Conservation (phyloP, 139 green algal genomes). For the Astrephomene gubernaculifera region DNA sequence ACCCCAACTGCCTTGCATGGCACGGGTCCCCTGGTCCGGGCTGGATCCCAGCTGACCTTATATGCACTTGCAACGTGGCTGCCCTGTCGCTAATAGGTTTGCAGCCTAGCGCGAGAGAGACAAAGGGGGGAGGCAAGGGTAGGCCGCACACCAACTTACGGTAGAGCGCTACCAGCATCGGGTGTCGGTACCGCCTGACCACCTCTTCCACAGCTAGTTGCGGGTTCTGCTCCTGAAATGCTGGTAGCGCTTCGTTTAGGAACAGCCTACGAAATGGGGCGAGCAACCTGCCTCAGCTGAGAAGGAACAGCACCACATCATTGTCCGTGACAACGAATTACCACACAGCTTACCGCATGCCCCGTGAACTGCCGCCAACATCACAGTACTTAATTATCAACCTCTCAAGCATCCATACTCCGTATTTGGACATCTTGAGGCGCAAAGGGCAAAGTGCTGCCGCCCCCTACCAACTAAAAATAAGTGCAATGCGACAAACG, state of each 20-base stretch:
- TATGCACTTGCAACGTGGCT: too few species aligned
- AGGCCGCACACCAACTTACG: slow-evolving; percentile 37
- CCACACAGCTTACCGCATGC: slow-evolving; percentile 41
- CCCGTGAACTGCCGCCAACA: slow-evolving; percentile 48
- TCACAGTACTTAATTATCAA: slow-evolving; percentile 52
- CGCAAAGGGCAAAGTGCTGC: too few species aligned
- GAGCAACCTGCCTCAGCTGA: neutral
- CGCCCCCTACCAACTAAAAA: too few species aligned
- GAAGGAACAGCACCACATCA: neutral
- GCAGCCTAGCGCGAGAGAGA: too few species aligned
- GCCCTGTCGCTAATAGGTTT: too few species aligned
- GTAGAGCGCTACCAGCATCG: slow-evolving; percentile 44
- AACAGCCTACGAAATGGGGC: slow-evolving; percentile 31
- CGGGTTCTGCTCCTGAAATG: slow-evolving; percentile 28
- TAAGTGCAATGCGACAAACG: too few species aligned
- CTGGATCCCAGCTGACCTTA: too few species aligned
- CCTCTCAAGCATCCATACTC: slow-evolving; percentile 47
- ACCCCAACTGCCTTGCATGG: too few species aligned
- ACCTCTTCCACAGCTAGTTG: slow-evolving; percentile 37
- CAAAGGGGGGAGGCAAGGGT: too few species aligned
- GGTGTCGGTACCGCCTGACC: slow-evolving; percentile 22
- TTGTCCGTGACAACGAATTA: neutral
- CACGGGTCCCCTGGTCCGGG: too few species aligned
- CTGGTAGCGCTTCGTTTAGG: slow-evolving; percentile 27
- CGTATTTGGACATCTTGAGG: slow-evolving; percentile 65